Evolutionary conservation across 2,329 filamentous ascomycete genomes (phyloP), one percentile per base, ranked within the genome.

Genomic region (Thermomyces lanuginosus): DNA sequence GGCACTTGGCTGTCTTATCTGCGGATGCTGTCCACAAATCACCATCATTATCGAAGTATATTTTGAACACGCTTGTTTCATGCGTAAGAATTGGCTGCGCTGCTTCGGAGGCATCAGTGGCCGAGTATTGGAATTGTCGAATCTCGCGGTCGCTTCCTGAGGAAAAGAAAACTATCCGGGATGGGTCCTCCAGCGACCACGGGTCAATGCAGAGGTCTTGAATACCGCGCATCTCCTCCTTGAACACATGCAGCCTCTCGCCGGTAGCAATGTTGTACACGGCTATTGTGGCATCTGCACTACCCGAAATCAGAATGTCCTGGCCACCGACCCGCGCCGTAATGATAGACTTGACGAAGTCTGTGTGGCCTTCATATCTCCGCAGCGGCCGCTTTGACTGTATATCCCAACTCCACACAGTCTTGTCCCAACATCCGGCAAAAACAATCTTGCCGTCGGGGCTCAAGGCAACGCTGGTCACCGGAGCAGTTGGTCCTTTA

Each of bases 11-110:
- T 1, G 77, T 83, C 40, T 82, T 89, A 49, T 98, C 89, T 4
- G 82, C 83, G 33, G 82, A 92, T 4, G 84, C 78, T 5, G 86
- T 93, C 83, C 83, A 95, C 8, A 93, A 56, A 41, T 93, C 80
- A 16, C 67, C 72, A 24, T 72, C 69, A 4, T 54, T 52, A 36
- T 83, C 76, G 41, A 92, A 92, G 11, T 68, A 58, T 8, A 95
- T 56, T 37, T 69, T 73, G 53, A 92, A 91, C 6, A 98, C 72
- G 38, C 78, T 89, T 1, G 89, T 98, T 39, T 93, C 82, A 51
- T 98, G 89, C 35, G 76, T 76, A 24, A 76, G 55, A 26, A 93
- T 73, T 2, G 67, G 44, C 52, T 48, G 74, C 68, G 67, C 44
- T 73, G 67, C 37, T n/a, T 45, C 42, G 20, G 41, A 39, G 20